Evolutionary conservation across 768 basidiomycete species (phyloP).

Genomic region (Trametes cinnabarina): DNA sequence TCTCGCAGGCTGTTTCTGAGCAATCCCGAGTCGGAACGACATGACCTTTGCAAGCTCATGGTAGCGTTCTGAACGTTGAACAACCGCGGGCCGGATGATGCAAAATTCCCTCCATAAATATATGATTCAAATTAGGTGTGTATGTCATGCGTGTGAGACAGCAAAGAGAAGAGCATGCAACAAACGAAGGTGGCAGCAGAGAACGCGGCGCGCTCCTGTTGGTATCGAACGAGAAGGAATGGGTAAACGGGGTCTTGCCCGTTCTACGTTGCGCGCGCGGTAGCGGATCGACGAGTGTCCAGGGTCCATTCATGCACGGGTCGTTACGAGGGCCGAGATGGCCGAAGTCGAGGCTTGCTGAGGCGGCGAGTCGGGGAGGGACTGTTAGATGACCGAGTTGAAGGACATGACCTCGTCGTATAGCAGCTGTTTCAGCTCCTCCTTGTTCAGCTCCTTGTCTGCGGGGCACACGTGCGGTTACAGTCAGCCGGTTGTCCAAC

Average conservation of each 20-base stretch:
- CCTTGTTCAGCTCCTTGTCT: constrained; percentile 54
- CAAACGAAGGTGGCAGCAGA: not conserved
- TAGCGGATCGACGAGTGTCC: not conserved
- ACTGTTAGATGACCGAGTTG: constrained; percentile 60
- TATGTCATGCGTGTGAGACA: not conserved
- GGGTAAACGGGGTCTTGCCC: not conserved
- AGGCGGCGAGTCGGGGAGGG: too few relatives aligned
- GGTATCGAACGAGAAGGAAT: not conserved
- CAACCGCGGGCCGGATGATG: not conserved
- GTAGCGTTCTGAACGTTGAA: not conserved
- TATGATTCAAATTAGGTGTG: constrained; percentile 9
- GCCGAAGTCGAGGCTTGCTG: not conserved
- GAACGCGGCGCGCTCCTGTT: not conserved
- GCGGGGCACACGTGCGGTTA: constrained; percentile 39
- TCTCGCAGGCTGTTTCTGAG: too few relatives aligned
- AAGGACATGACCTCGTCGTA: constrained; percentile 85
- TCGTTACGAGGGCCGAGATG: constrained; percentile 1
- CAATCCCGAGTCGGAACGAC: too few relatives aligned
- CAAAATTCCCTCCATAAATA: constrained; percentile 7
- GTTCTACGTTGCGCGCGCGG: not conserved
- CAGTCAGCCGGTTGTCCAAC: too few relatives aligned
- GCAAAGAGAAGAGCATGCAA: not conserved
- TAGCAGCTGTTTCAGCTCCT: constrained; percentile 76
- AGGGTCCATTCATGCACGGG: constrained; percentile 1
- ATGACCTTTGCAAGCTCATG: not conserved